These are phyloP conservation scores for Amauroascus niger DNA, from an alignment of 2,329 filamentous ascomycete species.

Conservation along the genomic window DNA sequence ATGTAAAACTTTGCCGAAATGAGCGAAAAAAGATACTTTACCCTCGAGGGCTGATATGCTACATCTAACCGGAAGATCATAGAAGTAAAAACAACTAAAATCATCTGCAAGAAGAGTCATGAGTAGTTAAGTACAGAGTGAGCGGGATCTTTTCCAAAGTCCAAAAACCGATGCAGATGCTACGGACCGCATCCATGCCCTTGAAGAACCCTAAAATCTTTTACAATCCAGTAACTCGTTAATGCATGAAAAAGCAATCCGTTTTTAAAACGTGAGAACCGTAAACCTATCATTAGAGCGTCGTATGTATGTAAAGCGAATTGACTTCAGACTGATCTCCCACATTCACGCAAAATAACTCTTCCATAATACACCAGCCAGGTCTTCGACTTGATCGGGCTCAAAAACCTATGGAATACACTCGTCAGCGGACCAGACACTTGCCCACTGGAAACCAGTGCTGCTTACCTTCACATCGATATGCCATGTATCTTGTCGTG, in stretches of 20 bases:
- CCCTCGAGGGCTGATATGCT: neutral
- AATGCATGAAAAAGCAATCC: neutral
- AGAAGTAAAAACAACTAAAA: no score
- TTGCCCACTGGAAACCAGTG: slow-evolving; percentile 18
- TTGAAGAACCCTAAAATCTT: neutral
- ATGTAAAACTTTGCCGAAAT: neutral
- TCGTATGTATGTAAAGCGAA: neutral
- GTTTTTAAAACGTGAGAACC: neutral
- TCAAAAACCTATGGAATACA: slow-evolving; percentile 60
- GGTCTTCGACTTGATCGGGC: slow-evolving; percentile 81
- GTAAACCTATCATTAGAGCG: neutral
- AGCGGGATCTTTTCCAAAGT: neutral
- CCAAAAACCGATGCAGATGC: neutral
- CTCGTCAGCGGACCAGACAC: neutral
- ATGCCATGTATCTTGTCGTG: slow-evolving; percentile 94
- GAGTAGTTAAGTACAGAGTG: neutral
- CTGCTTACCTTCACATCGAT: slow-evolving; percentile 86
- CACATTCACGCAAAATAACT: slow-evolving; percentile 77
- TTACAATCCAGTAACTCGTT: neutral
- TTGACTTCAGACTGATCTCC: neutral
- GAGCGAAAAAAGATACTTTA: neutral
- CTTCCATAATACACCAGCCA: slow-evolving; percentile 98
- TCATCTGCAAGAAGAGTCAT: neutral
- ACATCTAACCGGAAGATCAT: neutral
- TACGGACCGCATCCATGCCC: neutral